These are phyloP conservation scores for Artemisia argyi DNA, from an alignment of 129 eudicot species.

Conservation along the genomic window DNA sequence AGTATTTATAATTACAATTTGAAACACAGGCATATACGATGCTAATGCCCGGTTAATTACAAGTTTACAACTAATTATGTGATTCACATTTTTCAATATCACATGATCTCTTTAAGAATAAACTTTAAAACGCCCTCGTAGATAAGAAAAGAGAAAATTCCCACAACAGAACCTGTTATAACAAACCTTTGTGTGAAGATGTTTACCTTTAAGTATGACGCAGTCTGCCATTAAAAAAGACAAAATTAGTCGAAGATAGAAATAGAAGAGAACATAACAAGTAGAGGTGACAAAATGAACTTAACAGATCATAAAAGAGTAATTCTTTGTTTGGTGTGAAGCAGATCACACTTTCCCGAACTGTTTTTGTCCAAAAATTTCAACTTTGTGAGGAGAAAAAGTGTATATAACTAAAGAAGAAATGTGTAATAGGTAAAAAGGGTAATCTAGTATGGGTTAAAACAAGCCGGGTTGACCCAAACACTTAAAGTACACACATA, in stretches of 20 bases:
- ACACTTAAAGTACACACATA: too few species aligned
- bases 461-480: too few species aligned
- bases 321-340: background rate
- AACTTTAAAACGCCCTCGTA: background rate
- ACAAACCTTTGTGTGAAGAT: constrained; percentile 12
- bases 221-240: constrained; percentile 51
- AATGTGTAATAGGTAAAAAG: too few species aligned
- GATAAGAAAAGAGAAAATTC: background rate
- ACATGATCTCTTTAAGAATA: background rate
- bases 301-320: background rate
- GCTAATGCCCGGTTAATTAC: too few species aligned
- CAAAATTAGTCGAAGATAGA: constrained; percentile 23
- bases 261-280: background rate
- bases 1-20: too few species aligned
- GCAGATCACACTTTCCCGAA: background rate
- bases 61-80: too few species aligned
- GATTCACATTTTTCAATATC: background rate
- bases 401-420: too few species aligned
- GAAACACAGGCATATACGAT: too few species aligned
- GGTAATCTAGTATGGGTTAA: too few species aligned
- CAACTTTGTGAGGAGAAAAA: too few species aligned
- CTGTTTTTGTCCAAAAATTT: background rate
- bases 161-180: constrained; percentile 3
- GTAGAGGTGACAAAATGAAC: constrained; percentile 5
- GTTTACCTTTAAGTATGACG: constrained; percentile 71